Evolutionary conservation across 495 filamentous ascomycete genomes (phyloP).

Genomic region (Elasticomyces elasticus): DNA sequence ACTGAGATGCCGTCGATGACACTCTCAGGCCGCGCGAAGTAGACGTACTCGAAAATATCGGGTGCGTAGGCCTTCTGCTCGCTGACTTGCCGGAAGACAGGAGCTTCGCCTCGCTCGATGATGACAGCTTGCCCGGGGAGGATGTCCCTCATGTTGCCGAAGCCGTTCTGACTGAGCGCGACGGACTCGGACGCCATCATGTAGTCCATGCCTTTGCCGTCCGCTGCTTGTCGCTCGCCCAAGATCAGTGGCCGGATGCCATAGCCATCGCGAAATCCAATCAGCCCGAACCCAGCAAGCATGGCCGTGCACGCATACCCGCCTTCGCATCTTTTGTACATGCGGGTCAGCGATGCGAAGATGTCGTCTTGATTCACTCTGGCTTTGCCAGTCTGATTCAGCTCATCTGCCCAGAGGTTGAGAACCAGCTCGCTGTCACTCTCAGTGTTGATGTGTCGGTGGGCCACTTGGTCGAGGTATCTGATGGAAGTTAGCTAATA

Average conservation of each 20-base stretch:
- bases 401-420: conserved; percentile 87
- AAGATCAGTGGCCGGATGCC: conserved; percentile 86
- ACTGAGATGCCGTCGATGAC: conserved; percentile 91
- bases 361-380: conserved; percentile 87
- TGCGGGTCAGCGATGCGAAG: conserved; percentile 63
- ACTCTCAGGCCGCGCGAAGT: conserved; percentile 80
- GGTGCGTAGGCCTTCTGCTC: conserved; percentile 65
- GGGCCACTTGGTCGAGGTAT: conserved; percentile 73
- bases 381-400: conserved; percentile 92
- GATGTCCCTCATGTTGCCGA: conserved; percentile 71
- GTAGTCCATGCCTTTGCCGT: conserved; percentile 69
- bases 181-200: conserved; percentile 98
- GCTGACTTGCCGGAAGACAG: conserved; percentile 68
- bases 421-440: conserved; percentile 91
- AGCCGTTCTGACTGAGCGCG: conserved; percentile 79
- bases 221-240: conserved; percentile 46
- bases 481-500: not conserved
- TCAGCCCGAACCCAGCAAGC: conserved; percentile 81
- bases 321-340: conserved; percentile 70
- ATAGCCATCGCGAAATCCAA: conserved; percentile 81
- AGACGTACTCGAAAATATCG: conserved; percentile 89
- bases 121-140: conserved; percentile 89
- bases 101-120: conserved; percentile 70
- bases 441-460: conserved; percentile 94
- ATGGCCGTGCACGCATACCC: conserved; percentile 85